Evolutionary conservation across 1,284 basidiomycete species (phyloP).

Genomic region (Pseudozyma thailandica): DNA sequence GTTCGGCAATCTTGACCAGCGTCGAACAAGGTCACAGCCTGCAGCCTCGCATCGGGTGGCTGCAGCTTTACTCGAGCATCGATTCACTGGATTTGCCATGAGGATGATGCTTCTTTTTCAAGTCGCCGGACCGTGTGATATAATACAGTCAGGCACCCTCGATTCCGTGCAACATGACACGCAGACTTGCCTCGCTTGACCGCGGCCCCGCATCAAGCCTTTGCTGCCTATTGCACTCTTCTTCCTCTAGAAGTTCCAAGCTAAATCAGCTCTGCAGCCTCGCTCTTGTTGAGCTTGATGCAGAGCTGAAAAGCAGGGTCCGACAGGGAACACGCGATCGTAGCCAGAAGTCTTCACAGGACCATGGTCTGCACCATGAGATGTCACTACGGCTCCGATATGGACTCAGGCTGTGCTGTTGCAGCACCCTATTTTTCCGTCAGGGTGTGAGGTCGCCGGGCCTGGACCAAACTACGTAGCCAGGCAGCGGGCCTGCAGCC

Average conservation of each 20-base stretch:
- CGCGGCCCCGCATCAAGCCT: not conserved
- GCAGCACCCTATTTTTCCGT: not conserved
- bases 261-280: no score
- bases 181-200: not conserved
- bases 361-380: no score
- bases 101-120: not conserved
- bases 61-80: conserved; percentile 1
- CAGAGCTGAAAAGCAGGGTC: no score
- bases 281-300: no score
- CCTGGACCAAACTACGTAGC: conserved; percentile 2
- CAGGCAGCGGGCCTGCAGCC: conserved; percentile 3
- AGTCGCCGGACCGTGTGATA: conserved; percentile 1
- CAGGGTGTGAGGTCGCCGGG: not conserved
- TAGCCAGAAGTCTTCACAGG: no score
- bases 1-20: not conserved
- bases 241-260: not conserved
- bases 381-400: no score
- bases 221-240: not conserved
- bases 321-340: no score
- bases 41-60: not conserved
- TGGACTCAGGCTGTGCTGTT: not conserved
- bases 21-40: not conserved
- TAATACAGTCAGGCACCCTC: not conserved
- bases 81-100: not conserved
- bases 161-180: conserved; percentile 2